Percentiles rank a stretch among this genome's conserved stretches.
phyloP scores from a whole-genome alignment of 495 filamentous ascomycete genomes.

The Cryomyces minteri region DNA sequence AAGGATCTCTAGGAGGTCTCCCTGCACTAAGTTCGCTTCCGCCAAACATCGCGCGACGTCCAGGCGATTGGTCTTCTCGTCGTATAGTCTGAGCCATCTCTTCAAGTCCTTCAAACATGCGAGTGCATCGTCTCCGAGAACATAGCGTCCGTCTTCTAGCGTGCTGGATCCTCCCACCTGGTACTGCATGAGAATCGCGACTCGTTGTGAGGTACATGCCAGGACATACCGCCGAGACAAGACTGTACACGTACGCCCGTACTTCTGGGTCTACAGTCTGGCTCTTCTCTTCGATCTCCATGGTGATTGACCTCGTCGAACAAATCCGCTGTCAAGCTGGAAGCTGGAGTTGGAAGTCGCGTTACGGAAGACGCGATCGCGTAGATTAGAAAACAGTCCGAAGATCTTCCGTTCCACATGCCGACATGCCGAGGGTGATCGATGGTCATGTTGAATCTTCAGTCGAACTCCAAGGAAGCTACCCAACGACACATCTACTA shows the following conservation, averaged over 20 bases:
- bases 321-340: too few relatives aligned
- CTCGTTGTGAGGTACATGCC: background rate
- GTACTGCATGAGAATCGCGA: slow-evolving; percentile 1
- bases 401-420: too few relatives aligned
- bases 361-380: too few relatives aligned
- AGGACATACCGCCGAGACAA: slow-evolving; percentile 69
- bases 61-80: slow-evolving; percentile 83
- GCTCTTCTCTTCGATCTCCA: slow-evolving; percentile 15
- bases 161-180: slow-evolving; percentile 77
- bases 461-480: too few relatives aligned
- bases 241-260: slow-evolving; percentile 74
- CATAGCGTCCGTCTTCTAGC: slow-evolving; percentile 65
- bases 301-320: background rate
- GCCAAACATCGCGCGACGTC: slow-evolving; percentile 88
- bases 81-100: slow-evolving; percentile 86
- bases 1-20: slow-evolving; percentile 80
- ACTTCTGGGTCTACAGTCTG: slow-evolving; percentile 61
- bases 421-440: too few relatives aligned
- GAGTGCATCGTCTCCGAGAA: slow-evolving; percentile 82
- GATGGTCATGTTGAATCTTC: too few relatives aligned
- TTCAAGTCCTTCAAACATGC: slow-evolving; percentile 84
- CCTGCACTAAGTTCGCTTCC: slow-evolving; percentile 79
- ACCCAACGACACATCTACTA: too few relatives aligned
- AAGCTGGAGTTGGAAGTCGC: too few relatives aligned
- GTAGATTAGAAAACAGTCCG: too few relatives aligned